These are phyloP conservation scores for Fomitopsis betulina DNA, from an alignment of 1,284 basidiomycete genomes.

Conservation along the genomic window DNA sequence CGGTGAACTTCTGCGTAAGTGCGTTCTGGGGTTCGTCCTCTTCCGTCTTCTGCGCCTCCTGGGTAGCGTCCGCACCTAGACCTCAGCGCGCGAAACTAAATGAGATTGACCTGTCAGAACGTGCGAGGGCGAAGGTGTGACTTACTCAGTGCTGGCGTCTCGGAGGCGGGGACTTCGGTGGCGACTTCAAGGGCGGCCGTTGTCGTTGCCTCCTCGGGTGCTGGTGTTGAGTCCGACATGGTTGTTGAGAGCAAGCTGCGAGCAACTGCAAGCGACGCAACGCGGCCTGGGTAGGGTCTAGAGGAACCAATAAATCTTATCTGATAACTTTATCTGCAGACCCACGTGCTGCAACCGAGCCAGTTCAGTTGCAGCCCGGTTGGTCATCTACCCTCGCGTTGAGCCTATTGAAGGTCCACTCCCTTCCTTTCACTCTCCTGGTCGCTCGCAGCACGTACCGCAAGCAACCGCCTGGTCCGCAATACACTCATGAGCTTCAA, in stretches of 20 bases:
- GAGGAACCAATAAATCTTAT: slow-evolving; percentile 4
- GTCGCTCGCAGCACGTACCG: no score
- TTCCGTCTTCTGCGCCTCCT: not conserved
- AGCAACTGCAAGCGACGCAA: slow-evolving; percentile 2
- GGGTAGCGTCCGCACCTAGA: not conserved
- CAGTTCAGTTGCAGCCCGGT: not conserved
- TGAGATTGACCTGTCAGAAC: slow-evolving; percentile 3
- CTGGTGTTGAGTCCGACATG: not conserved
- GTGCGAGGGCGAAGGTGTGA: not conserved
- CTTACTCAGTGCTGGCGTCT: slow-evolving; percentile 1
- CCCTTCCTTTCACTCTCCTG: not conserved
- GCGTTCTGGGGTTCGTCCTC: slow-evolving; percentile 56
- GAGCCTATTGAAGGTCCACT: not conserved
- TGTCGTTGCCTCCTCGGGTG: not conserved
- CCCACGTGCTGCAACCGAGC: no score
- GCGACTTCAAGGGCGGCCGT: not conserved
- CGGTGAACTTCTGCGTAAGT: slow-evolving; percentile 64
- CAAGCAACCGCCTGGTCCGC: no score
- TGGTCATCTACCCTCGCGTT: not conserved
- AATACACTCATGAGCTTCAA: slow-evolving; percentile 17
- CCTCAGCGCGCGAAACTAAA: not conserved
- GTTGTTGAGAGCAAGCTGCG: not conserved
- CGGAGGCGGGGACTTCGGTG: not conserved
- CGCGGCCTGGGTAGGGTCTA: not conserved
- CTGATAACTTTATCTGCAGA: no score